Evolutionary conservation across 2,329 filamentous ascomycete species (phyloP).

Genomic region (Exophiala dermatitidis): DNA sequence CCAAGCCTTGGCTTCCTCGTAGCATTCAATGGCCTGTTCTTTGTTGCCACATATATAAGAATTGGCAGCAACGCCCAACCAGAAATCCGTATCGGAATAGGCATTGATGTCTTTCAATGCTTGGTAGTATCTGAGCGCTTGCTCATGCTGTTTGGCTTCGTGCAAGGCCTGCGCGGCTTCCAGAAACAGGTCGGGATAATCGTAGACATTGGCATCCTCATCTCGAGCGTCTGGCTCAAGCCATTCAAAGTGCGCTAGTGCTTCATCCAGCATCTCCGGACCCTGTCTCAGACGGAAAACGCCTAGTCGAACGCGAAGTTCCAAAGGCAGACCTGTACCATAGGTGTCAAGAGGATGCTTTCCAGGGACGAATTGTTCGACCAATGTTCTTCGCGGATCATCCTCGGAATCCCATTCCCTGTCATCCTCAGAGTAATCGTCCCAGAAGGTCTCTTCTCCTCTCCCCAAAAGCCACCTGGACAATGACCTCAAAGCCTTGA

Average conservation of each 20-base stretch:
- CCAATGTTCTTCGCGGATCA: constrained; percentile 55
- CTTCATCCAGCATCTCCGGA: constrained; percentile 58
- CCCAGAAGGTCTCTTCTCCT: constrained; percentile 68
- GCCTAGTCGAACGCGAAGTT: constrained; percentile 76
- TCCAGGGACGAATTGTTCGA: constrained; percentile 54
- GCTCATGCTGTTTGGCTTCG: constrained; percentile 43
- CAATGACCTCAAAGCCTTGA: constrained; percentile 62
- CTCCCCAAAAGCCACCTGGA: constrained; percentile 79
- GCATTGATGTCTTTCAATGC: constrained; percentile 44
- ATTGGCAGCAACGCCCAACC: constrained; percentile 51
- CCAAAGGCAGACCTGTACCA: constrained; percentile 66
- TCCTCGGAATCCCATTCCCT: constrained; percentile 80
- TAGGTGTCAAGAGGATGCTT: constrained; percentile 54
- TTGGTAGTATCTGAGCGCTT: constrained; percentile 54
- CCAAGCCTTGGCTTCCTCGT: constrained; percentile 64
- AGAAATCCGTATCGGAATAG: constrained; percentile 44
- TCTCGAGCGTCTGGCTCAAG: constrained; percentile 57
- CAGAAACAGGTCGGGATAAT: constrained; percentile 72
- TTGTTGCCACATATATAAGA: constrained; percentile 58
- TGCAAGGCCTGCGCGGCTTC: constrained; percentile 58
- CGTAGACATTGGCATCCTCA: constrained; percentile 48
- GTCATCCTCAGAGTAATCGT: constrained; percentile 61
- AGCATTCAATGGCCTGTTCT: constrained; percentile 67
- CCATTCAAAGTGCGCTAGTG: constrained; percentile 64
- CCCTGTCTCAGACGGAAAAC: constrained; percentile 70